Evolutionary conservation across 2,329 filamentous ascomycete species (phyloP).

Genomic region (Fusarium sambucinum): DNA sequence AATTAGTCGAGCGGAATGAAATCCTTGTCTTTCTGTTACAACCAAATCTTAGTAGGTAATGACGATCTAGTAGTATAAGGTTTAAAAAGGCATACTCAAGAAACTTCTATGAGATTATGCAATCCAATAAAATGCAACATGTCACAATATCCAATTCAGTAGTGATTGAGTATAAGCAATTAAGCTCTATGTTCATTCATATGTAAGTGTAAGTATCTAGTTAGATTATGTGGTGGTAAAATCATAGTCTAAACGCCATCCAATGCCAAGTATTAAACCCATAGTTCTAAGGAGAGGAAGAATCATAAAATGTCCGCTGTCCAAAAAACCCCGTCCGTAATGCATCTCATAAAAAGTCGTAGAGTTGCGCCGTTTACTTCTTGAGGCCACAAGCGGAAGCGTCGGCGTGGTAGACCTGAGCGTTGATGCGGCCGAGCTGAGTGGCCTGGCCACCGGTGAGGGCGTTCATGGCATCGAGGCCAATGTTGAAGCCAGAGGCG

Average conservation of each 20-base stretch:
- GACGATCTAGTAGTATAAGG: not conserved
- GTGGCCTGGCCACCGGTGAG: slow-evolving; percentile 66
- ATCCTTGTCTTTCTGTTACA: not conserved
- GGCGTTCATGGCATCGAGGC: slow-evolving; percentile 65
- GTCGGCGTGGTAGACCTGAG: slow-evolving; percentile 59
- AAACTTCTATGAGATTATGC: not conserved
- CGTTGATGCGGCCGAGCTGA: slow-evolving; percentile 65
- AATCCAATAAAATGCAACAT: not conserved
- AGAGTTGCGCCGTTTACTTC: slow-evolving; percentile 23
- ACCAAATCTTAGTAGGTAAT: not conserved
- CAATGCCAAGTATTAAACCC: slow-evolving; percentile 44
- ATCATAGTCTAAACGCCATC: slow-evolving; percentile 44
- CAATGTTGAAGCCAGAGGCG: slow-evolving; percentile 66
- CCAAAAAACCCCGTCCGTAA: slow-evolving; percentile 14
- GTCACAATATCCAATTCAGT: not conserved
- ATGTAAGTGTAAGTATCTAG: slow-evolving; percentile 37
- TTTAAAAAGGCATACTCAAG: not conserved
- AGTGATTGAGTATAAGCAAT: slow-evolving; percentile 5
- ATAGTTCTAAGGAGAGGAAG: slow-evolving; percentile 44
- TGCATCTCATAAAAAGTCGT: slow-evolving; percentile 34
- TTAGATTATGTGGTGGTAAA: slow-evolving; percentile 39
- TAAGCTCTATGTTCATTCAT: slow-evolving; percentile 37
- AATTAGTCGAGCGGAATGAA: not conserved
- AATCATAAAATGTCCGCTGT: slow-evolving; percentile 27
- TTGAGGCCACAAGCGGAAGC: slow-evolving; percentile 59